Base-by-base conservation (phyloP, 306 rosid genomes). In the Hippophae rhamnoides region DNA sequence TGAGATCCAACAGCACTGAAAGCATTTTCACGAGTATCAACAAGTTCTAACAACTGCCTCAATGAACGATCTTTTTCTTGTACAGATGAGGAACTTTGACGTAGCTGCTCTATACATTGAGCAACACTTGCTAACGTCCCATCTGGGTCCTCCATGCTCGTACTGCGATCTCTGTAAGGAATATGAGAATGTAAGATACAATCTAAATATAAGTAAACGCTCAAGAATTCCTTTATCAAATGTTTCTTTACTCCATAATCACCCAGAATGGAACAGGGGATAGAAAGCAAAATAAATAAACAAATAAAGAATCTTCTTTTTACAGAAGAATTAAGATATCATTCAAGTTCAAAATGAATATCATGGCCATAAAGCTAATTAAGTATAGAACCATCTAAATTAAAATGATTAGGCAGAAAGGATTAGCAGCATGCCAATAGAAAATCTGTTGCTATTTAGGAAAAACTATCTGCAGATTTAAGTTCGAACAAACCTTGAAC, bases 1-100 rank as follows among this genome's bases (percentile, higher is more conserved):
- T 93, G 99, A 72, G 99, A 88, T 86, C 99, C 99, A 75, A 93
- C 97, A 25, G 99, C 99, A 89, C 99, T 82, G 73, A 86, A 88
- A 58, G 90, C 95, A 79, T 83, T 89, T 79, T 93, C 99, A 48
- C 97, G 95, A 52, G 78, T 79, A 45, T 86, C 93, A 65, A 93
- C 83, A 72, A 93, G 99, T 74, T 82, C 95, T 72, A 69, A 72
- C 70, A 93, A 78, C 76, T 84, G 94, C 74, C 79, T 84, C 73
- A 93, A 81, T 56, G 95, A 84, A 86, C 76, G 75, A 78, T 93
- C 99, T 77, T 82, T 93, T 77, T 93, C 99, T 48, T 79, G 85
- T 56, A 61, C 70, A 27, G 97, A 86, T 45, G 90, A 80, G 57
- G 94, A 79, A 74, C 80, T 76, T 81, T 88, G 97, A 23, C 99